Base-by-base conservation (phyloP, 2,329 filamentous ascomycete species). In the Aspergillus sp. region DNA sequence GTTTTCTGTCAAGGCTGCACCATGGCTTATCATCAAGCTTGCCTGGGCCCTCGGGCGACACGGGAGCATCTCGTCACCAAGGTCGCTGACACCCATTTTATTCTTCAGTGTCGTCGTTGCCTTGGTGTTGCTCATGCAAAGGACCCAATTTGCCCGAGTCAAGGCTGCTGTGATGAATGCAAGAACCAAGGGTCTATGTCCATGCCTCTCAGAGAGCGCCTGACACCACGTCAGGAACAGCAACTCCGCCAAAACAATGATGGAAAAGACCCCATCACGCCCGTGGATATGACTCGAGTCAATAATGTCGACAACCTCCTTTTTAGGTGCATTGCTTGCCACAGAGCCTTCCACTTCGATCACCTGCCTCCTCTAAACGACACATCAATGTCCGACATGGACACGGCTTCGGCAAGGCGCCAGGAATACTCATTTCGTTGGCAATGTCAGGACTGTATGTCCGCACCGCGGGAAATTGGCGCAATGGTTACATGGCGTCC, bases 41-140 rank as follows among this genome's bases (percentile, higher is more conserved):
- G 91, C 51, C 68, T 98, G 16, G 86, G 89, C 1, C 67, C 71
- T 30, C 75, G 91, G 30, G 74, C 72, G 32, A 66, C 57, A 8
- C 74, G 91, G 39, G 86, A 94, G n/a, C 91, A 96, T 55, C 64
- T 91, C 22, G 85, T 85, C 7, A 96, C 86, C 15, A 98, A 96
- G 55, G 61, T 95, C 32, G 78, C 69, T 2, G 67, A 80, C 1
- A 76, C 80, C 2, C 61, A 80, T 24, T 96, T 93, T 47, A 79
- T 98, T 11, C 64, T 98, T 24, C 91, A 98, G 54, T 98, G 91
- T 61, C 80, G 78, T 43, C 82, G 79, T 35, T 98, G 91, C 54
- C 72, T 96, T 40, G 80, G 80, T 3, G 52, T 71, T 13, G 71
- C 78, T 28, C 65, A 67, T 39, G 78, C 77, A 51, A 88, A 82